Percentiles rank a stretch among this genome's conserved stretches.
Conservation (phyloP, 129 eudicot species). For the Deinandra increscens region DNA sequence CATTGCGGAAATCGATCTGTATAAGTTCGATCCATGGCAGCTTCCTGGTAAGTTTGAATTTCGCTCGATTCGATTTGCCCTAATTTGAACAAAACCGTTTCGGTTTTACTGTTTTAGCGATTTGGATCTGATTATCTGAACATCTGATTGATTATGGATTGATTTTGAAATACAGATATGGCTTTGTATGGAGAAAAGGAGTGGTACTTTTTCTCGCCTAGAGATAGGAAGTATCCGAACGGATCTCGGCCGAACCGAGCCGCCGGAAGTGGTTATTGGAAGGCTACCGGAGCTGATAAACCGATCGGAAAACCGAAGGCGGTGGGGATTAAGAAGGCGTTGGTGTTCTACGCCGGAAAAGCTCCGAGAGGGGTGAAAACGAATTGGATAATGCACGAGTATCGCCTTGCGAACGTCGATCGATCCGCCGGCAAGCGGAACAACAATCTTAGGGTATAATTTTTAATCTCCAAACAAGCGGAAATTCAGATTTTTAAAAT, state of each 20-base stretch:
- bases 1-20: slow-evolving; percentile 63
- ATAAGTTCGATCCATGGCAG: slow-evolving; percentile 74
- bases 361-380: slow-evolving; percentile 69
- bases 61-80: not conserved
- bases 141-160: too few species aligned
- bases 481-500: too few species aligned
- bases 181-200: slow-evolving; percentile 71
- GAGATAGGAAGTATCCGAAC: slow-evolving; percentile 61
- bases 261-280: slow-evolving; percentile 73
- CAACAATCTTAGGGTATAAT: slow-evolving; percentile 53
- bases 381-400: slow-evolving; percentile 75
- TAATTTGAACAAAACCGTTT: not conserved
- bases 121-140: not conserved
- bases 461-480: not conserved
- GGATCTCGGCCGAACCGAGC: slow-evolving; percentile 71
- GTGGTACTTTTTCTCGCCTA: slow-evolving; percentile 69
- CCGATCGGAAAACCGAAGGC: slow-evolving; percentile 65
- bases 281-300: slow-evolving; percentile 74
- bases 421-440: slow-evolving; percentile 57
- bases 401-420: slow-evolving; percentile 68
- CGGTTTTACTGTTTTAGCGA: not conserved
- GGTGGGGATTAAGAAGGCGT: slow-evolving; percentile 61
- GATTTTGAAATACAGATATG: slow-evolving; percentile 38
- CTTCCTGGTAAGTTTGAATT: slow-evolving; percentile 53
- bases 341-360: slow-evolving; percentile 73